Evolutionary conservation across 2,329 filamentous ascomycete species (phyloP).

Genomic region (Plenodomus biglobosus): DNA sequence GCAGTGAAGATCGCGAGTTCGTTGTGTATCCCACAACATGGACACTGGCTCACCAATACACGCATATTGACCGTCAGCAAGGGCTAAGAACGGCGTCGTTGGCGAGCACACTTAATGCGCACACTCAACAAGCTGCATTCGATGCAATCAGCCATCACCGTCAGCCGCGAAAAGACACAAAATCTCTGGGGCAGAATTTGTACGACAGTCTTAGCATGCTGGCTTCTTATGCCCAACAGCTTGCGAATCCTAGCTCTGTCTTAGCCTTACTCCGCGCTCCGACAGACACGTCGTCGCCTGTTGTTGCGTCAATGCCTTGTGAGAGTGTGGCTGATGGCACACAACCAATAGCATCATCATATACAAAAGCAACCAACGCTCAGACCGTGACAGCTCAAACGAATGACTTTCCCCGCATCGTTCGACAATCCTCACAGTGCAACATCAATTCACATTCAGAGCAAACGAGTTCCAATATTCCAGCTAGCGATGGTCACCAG

Average conservation of each 20-base stretch:
- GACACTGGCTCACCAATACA: conserved; percentile 1
- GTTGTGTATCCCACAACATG: conserved; percentile 7
- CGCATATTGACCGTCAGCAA: not conserved
- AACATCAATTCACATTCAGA: conserved; percentile 9
- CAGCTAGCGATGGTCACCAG: conserved; percentile 26
- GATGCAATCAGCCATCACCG: conserved; percentile 6
- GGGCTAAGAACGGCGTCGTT: not conserved
- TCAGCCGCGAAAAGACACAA: conserved; percentile 55
- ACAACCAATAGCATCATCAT: not conserved
- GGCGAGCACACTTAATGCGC: conserved; percentile 7
- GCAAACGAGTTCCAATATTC: conserved; percentile 13
- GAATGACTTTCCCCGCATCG: conserved; percentile 5
- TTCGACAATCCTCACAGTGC: conserved; percentile 16
- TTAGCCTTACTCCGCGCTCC: not conserved
- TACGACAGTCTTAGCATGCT: conserved; percentile 47
- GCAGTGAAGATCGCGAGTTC: not conserved
- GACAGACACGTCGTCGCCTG: not conserved
- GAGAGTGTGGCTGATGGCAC: not conserved
- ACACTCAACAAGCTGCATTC: conserved; percentile 16
- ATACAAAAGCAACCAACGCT: conserved; percentile 12
- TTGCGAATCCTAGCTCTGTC: conserved; percentile 29
- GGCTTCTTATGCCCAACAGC: conserved; percentile 37
- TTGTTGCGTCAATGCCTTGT: not conserved
- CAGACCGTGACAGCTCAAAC: conserved; percentile 6
- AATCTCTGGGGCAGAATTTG: conserved; percentile 63